Base-by-base conservation (phyloP, 306 rosid species). In the Malus sieversii region DNA sequence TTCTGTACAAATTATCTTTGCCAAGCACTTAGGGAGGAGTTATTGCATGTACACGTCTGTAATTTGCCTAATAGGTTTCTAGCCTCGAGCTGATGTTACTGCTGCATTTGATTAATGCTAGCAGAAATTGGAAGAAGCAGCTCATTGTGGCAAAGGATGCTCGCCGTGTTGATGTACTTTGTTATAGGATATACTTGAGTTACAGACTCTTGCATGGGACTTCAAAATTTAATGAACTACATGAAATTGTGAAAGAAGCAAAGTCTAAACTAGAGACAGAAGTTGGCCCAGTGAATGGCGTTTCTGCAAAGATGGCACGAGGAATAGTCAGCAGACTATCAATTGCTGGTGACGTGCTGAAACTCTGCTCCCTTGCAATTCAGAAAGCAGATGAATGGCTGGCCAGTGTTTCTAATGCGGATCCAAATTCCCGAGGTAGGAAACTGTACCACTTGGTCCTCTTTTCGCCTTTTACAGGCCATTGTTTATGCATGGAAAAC, bases 301-400 rank as follows among this genome's bases (percentile, higher is more conserved):
- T 84, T 82, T 96, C 99, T 80, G 76, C 96, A 85, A 96, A 88
- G 87, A 96, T 92, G 98, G 96, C 92, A 38, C 93, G 99, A 1
- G 99, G 96, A 33, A 96, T 96, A 77, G 99, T 92, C 79, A 89
- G 99, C 87, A 90, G 99, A 78, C 97, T 96, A 77, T 90, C 99
- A 32, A 79, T 96, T 75, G 96, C 99, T 25, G 81, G 91, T 62
- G 99, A 92, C 66, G 88, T 96, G 76, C 97, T 88, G 87, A 89
- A 88, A 71, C 86, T 96, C 74, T 96, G 99, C 82, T 86, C 92
- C 61, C 91, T 87, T 87, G 97, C 98, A 60, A 89, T 89, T 65
- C 91, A 88, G 85, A 96, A 89, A 77, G 98, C 96, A 48, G 89
- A 96, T 73, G 85, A 86, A 70, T 90, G 98, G 98, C 83, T 96